Conservation (phyloP, 2,329 filamentous ascomycete genomes). For the Lachnellula suecica region DNA sequence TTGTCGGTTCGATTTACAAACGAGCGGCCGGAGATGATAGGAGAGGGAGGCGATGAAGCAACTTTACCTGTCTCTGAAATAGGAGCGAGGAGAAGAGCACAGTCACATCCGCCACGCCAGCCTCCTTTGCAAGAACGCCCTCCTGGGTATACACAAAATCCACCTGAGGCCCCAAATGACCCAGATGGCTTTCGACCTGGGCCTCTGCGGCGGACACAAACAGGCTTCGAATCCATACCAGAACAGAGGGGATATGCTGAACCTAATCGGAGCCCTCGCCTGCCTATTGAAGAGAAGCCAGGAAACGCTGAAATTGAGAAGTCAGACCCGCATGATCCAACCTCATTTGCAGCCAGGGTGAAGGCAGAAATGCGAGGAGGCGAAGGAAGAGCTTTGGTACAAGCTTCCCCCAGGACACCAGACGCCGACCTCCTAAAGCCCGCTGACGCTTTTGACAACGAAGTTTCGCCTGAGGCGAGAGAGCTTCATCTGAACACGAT, state of each 20-base stretch:
- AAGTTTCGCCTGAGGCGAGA: constrained; percentile 19
- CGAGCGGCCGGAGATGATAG: constrained; percentile 76
- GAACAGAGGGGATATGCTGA: constrained; percentile 11
- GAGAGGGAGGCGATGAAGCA: constrained; percentile 87
- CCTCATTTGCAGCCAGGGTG: constrained; percentile 37
- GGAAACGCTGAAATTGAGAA: neutral
- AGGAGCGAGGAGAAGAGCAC: constrained; percentile 49
- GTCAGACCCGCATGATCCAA: constrained; percentile 11
- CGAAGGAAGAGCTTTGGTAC: constrained; percentile 58
- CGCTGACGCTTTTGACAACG: constrained; percentile 4
- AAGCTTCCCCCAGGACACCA: constrained; percentile 19
- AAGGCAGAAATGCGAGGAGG: constrained; percentile 61
- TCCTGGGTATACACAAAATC: neutral
- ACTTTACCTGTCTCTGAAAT: constrained; percentile 72
- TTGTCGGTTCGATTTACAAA: constrained; percentile 74
- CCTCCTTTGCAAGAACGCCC: constrained; percentile 4
- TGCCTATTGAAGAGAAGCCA: constrained; percentile 1
- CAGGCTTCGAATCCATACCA: constrained; percentile 41
- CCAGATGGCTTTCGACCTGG: constrained; percentile 46
- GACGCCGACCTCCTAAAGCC: constrained; percentile 5
- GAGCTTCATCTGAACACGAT: constrained; percentile 27
- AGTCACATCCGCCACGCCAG: constrained; percentile 25
- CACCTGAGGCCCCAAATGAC: constrained; percentile 32
- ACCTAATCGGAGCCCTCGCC: neutral
- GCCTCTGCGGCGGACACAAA: constrained; percentile 57